phyloP scores from a whole-genome alignment of 805 yeast genomes.

The Starmera dryadoides region DNA sequence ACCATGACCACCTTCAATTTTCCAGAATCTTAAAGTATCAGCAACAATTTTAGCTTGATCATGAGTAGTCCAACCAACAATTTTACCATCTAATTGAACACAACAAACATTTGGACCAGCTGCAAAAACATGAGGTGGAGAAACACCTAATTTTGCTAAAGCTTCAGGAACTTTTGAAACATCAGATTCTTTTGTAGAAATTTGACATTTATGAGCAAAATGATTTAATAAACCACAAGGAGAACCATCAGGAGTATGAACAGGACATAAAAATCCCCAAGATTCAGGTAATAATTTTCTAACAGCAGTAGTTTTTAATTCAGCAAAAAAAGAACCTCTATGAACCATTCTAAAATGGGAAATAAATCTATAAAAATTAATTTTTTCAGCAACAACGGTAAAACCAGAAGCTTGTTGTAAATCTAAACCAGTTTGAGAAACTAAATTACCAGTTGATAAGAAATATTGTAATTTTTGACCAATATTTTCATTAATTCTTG shows the following conservation, averaged over 20 bases:
- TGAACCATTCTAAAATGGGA: constrained; percentile 99
- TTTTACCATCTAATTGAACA: constrained; percentile 88
- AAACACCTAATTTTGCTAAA: constrained; percentile 68
- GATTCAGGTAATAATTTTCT: constrained; percentile 95
- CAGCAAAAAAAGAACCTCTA: constrained; percentile 98
- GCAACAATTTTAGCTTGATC: constrained; percentile 81
- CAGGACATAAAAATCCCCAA: constrained; percentile 99
- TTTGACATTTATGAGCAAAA: constrained; percentile 89
- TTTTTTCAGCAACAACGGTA: constrained; percentile 97
- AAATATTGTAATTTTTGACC: constrained; percentile 93
- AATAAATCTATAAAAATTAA: constrained; percentile 92
- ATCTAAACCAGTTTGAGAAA: constrained; percentile 95
- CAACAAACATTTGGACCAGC: constrained; percentile 88
- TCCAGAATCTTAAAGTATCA: constrained; percentile 87
- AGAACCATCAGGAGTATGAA: constrained; percentile 98
- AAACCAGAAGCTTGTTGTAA: constrained; percentile 97
- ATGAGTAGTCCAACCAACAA: constrained; percentile 93
- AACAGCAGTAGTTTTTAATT: constrained; percentile 93
- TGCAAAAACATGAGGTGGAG: constrained; percentile 69
- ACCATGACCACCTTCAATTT: constrained; percentile 72
- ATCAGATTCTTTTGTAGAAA: constrained; percentile 71
- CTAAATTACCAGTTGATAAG: constrained; percentile 93
- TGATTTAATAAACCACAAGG: constrained; percentile 98
- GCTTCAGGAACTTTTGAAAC: constrained; percentile 63
- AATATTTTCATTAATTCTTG: constrained; percentile 82